Conservation (phyloP, 176 grass and related monocot genomes). For the Carex scoparia region DNA sequence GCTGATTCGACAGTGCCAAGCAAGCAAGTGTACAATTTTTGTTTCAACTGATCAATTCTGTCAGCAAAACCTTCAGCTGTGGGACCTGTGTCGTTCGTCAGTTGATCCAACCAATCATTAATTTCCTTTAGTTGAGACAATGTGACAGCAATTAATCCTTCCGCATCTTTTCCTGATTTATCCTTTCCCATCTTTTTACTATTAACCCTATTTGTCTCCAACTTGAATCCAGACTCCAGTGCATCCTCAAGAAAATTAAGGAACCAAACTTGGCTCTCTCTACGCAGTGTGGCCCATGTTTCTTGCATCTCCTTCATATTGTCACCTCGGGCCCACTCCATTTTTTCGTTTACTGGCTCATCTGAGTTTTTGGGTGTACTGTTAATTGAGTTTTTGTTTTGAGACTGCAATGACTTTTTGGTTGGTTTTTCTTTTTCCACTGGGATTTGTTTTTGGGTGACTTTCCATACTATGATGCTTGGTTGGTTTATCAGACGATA, state of each 20-base stretch:
- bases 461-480: slow-evolving; percentile 50
- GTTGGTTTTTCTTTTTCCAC: slow-evolving; percentile 51
- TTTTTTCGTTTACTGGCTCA: slow-evolving; percentile 48
- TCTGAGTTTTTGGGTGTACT: slow-evolving; percentile 37
- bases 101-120: slow-evolving; percentile 81
- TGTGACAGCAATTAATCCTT: slow-evolving; percentile 60
- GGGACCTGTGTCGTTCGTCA: slow-evolving; percentile 33
- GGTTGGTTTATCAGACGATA: slow-evolving; percentile 60
- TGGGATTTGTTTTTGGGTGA: slow-evolving; percentile 35
- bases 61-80: slow-evolving; percentile 38
- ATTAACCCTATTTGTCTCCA: slow-evolving; percentile 39
- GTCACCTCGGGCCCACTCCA: slow-evolving; percentile 77
- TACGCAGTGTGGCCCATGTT: slow-evolving; percentile 49
- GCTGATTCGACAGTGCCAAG: slow-evolving; percentile 87
- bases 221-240: slow-evolving; percentile 59
- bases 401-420: slow-evolving; percentile 42
- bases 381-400: slow-evolving; percentile 32
- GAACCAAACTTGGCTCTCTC: slow-evolving; percentile 75
- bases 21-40: slow-evolving; percentile 78
- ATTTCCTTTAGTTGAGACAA: slow-evolving; percentile 89
- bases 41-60: slow-evolving; percentile 75
- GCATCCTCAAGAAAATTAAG: slow-evolving; percentile 70
- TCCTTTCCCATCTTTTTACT: slow-evolving; percentile 37
- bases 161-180: slow-evolving; percentile 47
- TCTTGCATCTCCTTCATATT: slow-evolving; percentile 87